Evolutionary conservation across 768 basidiomycete genomes (phyloP), one percentile per base, ranked within the genome.

Genomic region (Multifurca ochricompacta): DNA sequence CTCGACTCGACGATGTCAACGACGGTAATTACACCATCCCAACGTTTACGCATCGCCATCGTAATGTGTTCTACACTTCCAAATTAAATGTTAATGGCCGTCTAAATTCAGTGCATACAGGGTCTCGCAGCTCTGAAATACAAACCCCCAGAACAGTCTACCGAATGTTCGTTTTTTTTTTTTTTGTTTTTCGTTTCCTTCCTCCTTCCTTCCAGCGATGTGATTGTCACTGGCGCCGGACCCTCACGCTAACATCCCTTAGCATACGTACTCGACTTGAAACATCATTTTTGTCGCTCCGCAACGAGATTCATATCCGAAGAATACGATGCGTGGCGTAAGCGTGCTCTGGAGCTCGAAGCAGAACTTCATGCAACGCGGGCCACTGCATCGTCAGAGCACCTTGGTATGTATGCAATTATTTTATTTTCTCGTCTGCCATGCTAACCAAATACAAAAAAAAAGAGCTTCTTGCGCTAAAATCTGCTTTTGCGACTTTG

Each of bases 321-420:
- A n/a, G 46, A 52, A n/a, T 37, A 25, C 25, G 48, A 52, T 6
- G 30, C 51, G 16, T 59, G 59, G 59, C 55, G 47, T 11, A 39
- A 32, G 14, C 59, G 56, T 10, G 41, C 42, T 23, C 25, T 53
- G 16, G 36, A 52, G 36, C 46, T 59, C 1, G 55, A 59, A 48
- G 43, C 39, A 28, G 43, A 37, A 42, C 47, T 59, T 4, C 34
- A 36, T 3, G 36, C 47, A 8, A 10, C 36, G 7, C 37, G 41
- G 19, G 46, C 50, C 14, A 25, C 42, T 0, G 46, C 37, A 34
- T 48, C 41, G 5, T 25, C 51, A 13, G 41, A 41, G 8, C 50
- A 44, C 14, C 13, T 48, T 19, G 51, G 59, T 59, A 39, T 9
- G 21, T 21, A 3, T 5, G 25, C 8, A 3, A 35, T 44, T 2